Conservation (phyloP, 192 early-diverging fungal genomes). For the Mortierella alpina region DNA sequence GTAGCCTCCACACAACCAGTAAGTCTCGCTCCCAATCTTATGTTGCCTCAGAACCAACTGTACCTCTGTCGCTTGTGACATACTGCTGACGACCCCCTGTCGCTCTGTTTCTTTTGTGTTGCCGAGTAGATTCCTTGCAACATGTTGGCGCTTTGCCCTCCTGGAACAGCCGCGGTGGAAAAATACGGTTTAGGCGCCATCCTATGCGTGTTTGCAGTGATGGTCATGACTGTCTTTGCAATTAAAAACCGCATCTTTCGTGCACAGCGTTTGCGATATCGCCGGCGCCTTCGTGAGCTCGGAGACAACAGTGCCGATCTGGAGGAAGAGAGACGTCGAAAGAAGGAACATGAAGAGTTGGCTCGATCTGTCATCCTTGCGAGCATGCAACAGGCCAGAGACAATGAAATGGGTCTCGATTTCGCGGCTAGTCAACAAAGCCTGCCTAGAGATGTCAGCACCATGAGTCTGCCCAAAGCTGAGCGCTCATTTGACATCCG, state of each 20-base stretch:
- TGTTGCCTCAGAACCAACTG: background rate
- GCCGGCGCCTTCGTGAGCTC: conserved; percentile 26
- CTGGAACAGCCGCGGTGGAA: conserved; percentile 33
- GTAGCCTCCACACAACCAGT: conserved; percentile 26
- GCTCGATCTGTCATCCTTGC: conserved; percentile 41
- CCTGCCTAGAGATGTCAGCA: conserved; percentile 41
- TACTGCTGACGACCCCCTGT: background rate
- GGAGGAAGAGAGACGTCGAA: conserved; percentile 17
- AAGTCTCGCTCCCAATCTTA: background rate
- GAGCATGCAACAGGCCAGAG: background rate
- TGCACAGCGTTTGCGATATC: conserved; percentile 37
- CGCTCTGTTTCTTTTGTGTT: background rate
- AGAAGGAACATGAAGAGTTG: conserved; percentile 21
- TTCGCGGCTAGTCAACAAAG: conserved; percentile 35
- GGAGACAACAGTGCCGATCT: conserved; percentile 27
- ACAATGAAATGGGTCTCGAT: conserved; percentile 9
- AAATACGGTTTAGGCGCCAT: conserved; percentile 44
- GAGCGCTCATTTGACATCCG: conserved; percentile 65
- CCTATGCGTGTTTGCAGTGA: conserved; percentile 20
- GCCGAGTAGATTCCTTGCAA: conserved; percentile 29
- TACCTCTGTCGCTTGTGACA: background rate
- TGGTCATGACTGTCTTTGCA: conserved; percentile 38
- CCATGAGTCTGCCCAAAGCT: conserved; percentile 38
- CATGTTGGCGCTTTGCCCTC: conserved; percentile 42
- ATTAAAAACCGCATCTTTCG: conserved; percentile 39